Evolutionary conservation across 345 rosid genomes (phyloP), one percentile per base, ranked within the genome.

Genomic region (Citrus hindsii): DNA sequence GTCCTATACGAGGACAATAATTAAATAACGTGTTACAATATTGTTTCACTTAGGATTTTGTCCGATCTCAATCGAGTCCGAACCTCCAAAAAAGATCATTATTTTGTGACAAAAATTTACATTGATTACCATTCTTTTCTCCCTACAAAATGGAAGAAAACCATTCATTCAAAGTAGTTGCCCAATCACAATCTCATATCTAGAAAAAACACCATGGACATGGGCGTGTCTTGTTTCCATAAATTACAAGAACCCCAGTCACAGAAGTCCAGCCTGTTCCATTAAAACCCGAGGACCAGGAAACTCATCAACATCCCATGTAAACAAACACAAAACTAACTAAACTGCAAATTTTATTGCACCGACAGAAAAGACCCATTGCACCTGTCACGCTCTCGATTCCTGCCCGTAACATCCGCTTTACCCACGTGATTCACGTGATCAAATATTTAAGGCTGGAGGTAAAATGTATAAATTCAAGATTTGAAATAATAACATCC

Each of bases 371-470:
- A 27, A 13, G 32, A 0, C 7, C 56, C 4, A 4, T 27, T 73
- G 51, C 25, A 60, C 1, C 37, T 9, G 2, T 9, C 35, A 8
- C 66, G 1, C 37, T 9, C 6, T 10, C 75, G 18, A 4, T 67
- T 5, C 56, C 24, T 32, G 25, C 42, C 51, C 79, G 22, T 55
- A 59, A 48, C 73, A 27, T 58, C 35, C 71, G 83, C 84, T 82
- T 78, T 78, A 4, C 6, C 21, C 84, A 78, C 85, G 83, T 82
- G 89, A 14, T n/a, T 12, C 86, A 80, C 83, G 77, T 80, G 81
- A 75, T 71, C 22, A 19, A 2, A 55, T 24, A 21, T 25, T 6
- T 3, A 21, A 24, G 21, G n/a, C 24, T 2, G 4, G 13, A 18
- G 4, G 2, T 4, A 1, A 28, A 7, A 16, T 19, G 2, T 48